These are phyloP conservation scores for Didymosphaeria variabile DNA, from an alignment of 2,329 filamentous ascomycete species.

Conservation along the genomic window DNA sequence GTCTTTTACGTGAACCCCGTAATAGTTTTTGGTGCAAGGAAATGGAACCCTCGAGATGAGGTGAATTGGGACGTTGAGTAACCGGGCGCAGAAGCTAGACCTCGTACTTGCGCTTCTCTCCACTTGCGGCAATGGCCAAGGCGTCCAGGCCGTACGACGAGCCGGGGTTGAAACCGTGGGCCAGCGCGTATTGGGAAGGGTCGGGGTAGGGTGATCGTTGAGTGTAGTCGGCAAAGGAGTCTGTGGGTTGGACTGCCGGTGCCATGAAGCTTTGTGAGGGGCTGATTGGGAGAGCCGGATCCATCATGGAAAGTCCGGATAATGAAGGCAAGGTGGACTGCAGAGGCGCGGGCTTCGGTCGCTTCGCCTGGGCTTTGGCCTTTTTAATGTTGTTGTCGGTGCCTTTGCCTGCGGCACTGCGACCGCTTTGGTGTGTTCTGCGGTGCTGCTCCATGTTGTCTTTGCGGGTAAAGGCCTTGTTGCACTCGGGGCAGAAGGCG, in stretches of 20 bases:
- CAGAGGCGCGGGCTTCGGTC: constrained; percentile 45
- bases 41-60: not conserved
- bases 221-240: constrained; percentile 33
- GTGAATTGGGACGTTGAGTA: not conserved
- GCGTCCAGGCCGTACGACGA: constrained; percentile 47
- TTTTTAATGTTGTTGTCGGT: constrained; percentile 49
- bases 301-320: constrained; percentile 36
- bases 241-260: constrained; percentile 38
- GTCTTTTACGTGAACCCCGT: constrained; percentile 44
- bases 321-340: constrained; percentile 31
- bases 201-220: constrained; percentile 44
- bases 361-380: constrained; percentile 43
- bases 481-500: constrained; percentile 74
- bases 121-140: constrained; percentile 48
- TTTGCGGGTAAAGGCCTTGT: constrained; percentile 81
- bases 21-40: constrained; percentile 30
- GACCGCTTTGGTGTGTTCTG: constrained; percentile 72
- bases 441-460: constrained; percentile 91
- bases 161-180: constrained; percentile 33
- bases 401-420: constrained; percentile 47
- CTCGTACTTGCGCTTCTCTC: constrained; percentile 50
- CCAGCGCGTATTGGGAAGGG: constrained; percentile 33
- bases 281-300: constrained; percentile 40
- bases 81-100: constrained; percentile 20
- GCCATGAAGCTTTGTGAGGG: constrained; percentile 35